Percentiles rank a stretch among this genome's conserved stretches.
Evolutionary conservation across 1,284 basidiomycete species (phyloP).

Genomic region (Cystobasidium sp.): DNA sequence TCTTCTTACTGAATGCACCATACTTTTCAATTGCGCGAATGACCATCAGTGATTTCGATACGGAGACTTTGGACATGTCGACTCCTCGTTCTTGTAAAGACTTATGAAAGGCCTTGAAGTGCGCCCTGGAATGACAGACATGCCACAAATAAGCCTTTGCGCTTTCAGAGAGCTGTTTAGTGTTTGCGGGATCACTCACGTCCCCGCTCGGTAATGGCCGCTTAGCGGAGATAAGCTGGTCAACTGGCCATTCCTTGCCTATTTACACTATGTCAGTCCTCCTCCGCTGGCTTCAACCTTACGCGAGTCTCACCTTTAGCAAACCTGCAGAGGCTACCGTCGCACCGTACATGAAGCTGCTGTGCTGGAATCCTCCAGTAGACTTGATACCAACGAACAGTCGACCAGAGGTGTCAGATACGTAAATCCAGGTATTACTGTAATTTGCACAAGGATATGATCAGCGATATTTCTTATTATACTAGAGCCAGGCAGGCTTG

Average conservation of each 20-base stretch:
- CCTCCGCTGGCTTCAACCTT: no score
- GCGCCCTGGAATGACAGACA: constrained; percentile 50
- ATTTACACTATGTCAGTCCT: neutral
- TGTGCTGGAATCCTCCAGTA: constrained; percentile 70
- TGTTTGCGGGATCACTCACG: constrained; percentile 59
- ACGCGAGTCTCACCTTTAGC: constrained; percentile 62
- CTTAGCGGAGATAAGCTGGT: constrained; percentile 69
- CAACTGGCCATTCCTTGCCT: constrained; percentile 65
- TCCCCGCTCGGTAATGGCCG: constrained; percentile 69
- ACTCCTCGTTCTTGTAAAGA: constrained; percentile 65
- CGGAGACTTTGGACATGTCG: constrained; percentile 60
- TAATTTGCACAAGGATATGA: neutral
- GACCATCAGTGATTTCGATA: constrained; percentile 47
- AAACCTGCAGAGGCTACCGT: constrained; percentile 65
- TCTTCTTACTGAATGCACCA: constrained; percentile 54
- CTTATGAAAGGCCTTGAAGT: constrained; percentile 69
- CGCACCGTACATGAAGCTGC: constrained; percentile 66
- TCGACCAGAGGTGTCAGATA: constrained; percentile 61
- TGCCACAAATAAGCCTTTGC: neutral
- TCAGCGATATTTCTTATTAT: neutral
- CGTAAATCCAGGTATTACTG: constrained; percentile 48
- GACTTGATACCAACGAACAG: constrained; percentile 73
- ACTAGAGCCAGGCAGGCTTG: neutral
- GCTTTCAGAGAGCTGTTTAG: no score
- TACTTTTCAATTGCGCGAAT: constrained; percentile 57